phyloP scores from a whole-genome alignment of 2,329 filamentous ascomycete genomes.

The Xylariaceae sp. region DNA sequence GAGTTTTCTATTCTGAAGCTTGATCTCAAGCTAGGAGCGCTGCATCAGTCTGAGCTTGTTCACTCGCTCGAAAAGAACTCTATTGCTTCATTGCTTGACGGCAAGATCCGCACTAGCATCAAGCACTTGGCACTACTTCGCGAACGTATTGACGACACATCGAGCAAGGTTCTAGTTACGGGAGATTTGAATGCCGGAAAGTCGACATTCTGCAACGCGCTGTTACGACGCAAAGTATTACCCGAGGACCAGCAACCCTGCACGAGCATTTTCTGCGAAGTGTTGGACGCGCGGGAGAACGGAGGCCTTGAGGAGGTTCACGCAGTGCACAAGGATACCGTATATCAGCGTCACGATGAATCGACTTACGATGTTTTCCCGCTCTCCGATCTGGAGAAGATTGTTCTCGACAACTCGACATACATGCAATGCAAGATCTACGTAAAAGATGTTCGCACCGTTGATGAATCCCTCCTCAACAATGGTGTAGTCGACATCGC shows the following conservation, averaged over 20 bases:
- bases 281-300: constrained; percentile 87
- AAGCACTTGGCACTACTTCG: constrained; percentile 81
- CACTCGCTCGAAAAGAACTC: constrained; percentile 91
- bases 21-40: constrained; percentile 80
- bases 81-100: constrained; percentile 83
- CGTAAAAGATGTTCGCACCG: constrained; percentile 79
- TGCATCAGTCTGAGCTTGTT: constrained; percentile 85
- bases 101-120: constrained; percentile 89
- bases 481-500: constrained; percentile 98
- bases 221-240: constrained; percentile 83
- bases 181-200: constrained; percentile 97
- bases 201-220: constrained; percentile 97
- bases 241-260: constrained; percentile 98
- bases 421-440: constrained; percentile 98
- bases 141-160: constrained; percentile 93
- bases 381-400: constrained; percentile 73
- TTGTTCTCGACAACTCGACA: constrained; percentile 80
- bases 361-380: constrained; percentile 86
- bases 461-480: constrained; percentile 91
- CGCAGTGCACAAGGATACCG: constrained; percentile 74
- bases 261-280: constrained; percentile 97
- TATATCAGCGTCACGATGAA: constrained; percentile 86
- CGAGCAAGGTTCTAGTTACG: constrained; percentile 93
- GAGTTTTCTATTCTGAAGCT: constrained; percentile 95
- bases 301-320: constrained; percentile 90